phyloP scores from a whole-genome alignment of 768 basidiomycete genomes.

The Glaciozyma antarctica region DNA sequence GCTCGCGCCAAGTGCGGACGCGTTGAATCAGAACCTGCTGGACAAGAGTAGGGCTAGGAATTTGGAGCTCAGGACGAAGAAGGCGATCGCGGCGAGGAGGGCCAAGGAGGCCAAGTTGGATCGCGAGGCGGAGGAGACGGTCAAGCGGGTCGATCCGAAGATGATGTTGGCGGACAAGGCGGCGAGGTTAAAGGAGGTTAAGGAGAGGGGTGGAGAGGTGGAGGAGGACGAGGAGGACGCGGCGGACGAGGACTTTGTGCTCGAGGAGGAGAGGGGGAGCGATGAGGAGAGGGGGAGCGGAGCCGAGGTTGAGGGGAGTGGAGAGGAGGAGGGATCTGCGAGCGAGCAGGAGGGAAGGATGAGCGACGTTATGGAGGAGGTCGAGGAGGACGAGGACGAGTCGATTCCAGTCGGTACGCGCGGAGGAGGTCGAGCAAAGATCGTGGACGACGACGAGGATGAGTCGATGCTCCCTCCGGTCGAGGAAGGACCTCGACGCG shows the following conservation, averaged over 20 bases:
- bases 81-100: not conserved
- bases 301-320: not conserved
- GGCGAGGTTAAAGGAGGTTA: no score
- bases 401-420: slow-evolving; percentile 1
- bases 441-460: slow-evolving; percentile 1
- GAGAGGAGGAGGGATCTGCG: not conserved
- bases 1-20: not conserved
- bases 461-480: not conserved
- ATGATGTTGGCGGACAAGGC: no score
- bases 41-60: not conserved
- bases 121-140: not conserved
- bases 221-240: no score
- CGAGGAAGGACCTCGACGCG: not conserved
- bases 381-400: slow-evolving; percentile 5
- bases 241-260: no score
- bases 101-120: not conserved
- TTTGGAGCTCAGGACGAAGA: not conserved
- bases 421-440: not conserved
- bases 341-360: slow-evolving; percentile 3
- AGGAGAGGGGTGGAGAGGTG: no score
- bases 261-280: not conserved
- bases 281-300: slow-evolving; percentile 9
- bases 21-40: not conserved
- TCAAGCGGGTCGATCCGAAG: slow-evolving; percentile 10
- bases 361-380: not conserved